A percentile compares a stretch with the other conserved stretches of the same genome.
Conservation (phyloP, 1,284 basidiomycete species). For the Ceratobasidium sp. region DNA sequence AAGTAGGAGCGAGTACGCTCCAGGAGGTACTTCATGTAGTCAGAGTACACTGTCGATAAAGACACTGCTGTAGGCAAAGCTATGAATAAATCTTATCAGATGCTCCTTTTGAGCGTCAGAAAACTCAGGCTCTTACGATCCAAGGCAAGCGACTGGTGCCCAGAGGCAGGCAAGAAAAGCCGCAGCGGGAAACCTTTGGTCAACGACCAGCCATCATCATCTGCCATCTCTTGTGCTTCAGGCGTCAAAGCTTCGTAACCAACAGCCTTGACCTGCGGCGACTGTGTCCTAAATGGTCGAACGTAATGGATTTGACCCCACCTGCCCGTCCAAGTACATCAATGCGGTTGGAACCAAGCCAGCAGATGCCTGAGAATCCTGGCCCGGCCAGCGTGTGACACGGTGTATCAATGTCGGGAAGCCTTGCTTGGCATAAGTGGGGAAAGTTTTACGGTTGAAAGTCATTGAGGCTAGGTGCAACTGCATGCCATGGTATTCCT, state of each 20-base stretch:
- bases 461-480: too few relatives aligned
- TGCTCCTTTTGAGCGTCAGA: background rate
- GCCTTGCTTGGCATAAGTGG: background rate
- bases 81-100: background rate
- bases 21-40: conserved; percentile 21
- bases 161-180: background rate
- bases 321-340: background rate
- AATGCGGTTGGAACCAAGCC: background rate
- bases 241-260: conserved; percentile 3
- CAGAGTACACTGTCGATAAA: conserved; percentile 5
- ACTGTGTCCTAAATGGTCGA: too few relatives aligned
- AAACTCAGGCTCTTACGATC: background rate
- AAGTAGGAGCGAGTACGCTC: conserved; percentile 21
- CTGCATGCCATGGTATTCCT: too few relatives aligned
- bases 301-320: too few relatives aligned
- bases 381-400: background rate
- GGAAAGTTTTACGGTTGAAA: background rate
- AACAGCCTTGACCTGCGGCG: conserved; percentile 4
- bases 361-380: background rate
- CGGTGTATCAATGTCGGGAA: background rate
- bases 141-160: background rate
- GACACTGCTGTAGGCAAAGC: conserved; percentile 3
- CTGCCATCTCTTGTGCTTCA: background rate
- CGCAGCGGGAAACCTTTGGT: conserved; percentile 19
- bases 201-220: conserved; percentile 11